Conservation (phyloP, 2,329 filamentous ascomycete species). For the Fusarium sarcochroum region DNA sequence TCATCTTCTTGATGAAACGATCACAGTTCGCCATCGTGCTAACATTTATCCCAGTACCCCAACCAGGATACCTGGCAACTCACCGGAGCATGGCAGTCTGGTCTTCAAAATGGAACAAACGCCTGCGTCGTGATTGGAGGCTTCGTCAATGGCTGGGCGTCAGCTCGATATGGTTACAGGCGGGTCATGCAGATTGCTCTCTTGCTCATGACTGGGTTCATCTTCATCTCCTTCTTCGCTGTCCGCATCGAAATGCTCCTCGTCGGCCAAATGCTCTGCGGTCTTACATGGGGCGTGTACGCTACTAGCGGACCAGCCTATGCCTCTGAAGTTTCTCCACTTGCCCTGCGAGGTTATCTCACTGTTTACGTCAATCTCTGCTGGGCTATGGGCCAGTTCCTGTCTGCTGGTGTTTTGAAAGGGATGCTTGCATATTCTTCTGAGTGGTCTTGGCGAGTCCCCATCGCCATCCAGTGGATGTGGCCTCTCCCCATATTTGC, state of each 20-base stretch:
- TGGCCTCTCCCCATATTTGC: constrained; percentile 51
- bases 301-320: constrained; percentile 59
- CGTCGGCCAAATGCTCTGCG: constrained; percentile 62
- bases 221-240: constrained; percentile 53
- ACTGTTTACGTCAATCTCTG: constrained; percentile 60
- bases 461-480: constrained; percentile 56
- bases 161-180: too few relatives aligned
- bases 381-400: constrained; percentile 58
- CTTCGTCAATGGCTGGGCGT: too few relatives aligned
- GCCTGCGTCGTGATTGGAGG: too few relatives aligned
- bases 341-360: constrained; percentile 58
- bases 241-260: constrained; percentile 57
- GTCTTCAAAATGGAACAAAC: too few relatives aligned
- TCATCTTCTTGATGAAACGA: too few relatives aligned
- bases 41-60: constrained; percentile 11
- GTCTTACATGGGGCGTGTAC: constrained; percentile 60
- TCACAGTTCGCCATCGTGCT: neutral
- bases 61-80: constrained; percentile 33
- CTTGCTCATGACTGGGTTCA: constrained; percentile 49
- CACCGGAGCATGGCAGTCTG: constrained; percentile 5
- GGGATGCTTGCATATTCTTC: neutral
- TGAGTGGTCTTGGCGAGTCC: constrained; percentile 55
- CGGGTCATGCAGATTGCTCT: constrained; percentile 44
- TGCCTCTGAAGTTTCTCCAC: constrained; percentile 60
- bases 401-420: constrained; percentile 51